These are phyloP conservation scores for Vinca minor DNA, from an alignment of 257 asterid species.

Conservation along the genomic window DNA sequence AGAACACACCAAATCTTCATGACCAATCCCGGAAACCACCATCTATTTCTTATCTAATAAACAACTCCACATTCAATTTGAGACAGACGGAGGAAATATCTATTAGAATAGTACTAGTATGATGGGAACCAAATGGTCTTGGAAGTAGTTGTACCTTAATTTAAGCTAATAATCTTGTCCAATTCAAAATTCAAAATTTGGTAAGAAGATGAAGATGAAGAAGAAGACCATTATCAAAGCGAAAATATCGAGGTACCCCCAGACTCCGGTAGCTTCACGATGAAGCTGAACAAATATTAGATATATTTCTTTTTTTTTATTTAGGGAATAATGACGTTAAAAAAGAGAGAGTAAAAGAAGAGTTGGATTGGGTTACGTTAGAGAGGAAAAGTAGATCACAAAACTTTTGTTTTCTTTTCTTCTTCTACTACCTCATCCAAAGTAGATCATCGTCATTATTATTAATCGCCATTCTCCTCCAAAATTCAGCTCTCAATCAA, in stretches of 20 bases:
- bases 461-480: no score
- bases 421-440: no score
- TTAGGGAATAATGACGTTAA: conserved; percentile 13
- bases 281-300: conserved; percentile 14
- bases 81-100: no score
- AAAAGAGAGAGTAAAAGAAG: no score
- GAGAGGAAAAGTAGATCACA: conserved; percentile 12
- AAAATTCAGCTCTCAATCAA: no score
- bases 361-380: conserved; percentile 11
- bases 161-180: neutral
- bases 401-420: neutral
- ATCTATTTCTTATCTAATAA: no score
- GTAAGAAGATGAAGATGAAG: neutral
- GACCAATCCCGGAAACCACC: neutral
- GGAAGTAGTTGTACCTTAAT: neutral
- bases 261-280: conserved; percentile 33
- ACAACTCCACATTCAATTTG: no score
- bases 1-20: neutral
- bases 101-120: neutral
- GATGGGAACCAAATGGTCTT: neutral
- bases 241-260: neutral
- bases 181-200: neutral
- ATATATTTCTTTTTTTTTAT: neutral
- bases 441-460: no score
- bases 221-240: no score